Percentiles rank a stretch among this genome's conserved stretches.
Evolutionary conservation across 192 early-diverging fungal species (phyloP).

Genomic region (Backusella psychrophila): DNA sequence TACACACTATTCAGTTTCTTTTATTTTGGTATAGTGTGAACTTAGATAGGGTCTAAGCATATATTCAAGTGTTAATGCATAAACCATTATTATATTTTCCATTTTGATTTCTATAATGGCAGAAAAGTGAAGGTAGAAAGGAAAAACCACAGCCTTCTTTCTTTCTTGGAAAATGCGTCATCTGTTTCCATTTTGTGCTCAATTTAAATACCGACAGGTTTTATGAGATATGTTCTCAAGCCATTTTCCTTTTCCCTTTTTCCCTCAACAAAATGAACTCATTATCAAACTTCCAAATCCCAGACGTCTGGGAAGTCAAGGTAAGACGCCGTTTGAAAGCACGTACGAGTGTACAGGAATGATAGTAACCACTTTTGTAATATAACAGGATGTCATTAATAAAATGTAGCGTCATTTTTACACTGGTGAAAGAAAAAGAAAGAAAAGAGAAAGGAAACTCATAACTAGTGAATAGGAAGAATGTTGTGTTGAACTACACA

Average conservation of each 20-base stretch:
- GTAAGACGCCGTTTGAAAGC: neutral
- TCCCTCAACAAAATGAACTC: slow-evolving; percentile 16
- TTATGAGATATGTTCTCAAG: neutral
- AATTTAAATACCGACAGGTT: neutral
- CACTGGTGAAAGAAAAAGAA: neutral
- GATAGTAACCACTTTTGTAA: neutral
- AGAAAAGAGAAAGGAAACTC: neutral
- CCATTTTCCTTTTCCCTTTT: neutral
- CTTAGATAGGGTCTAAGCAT: too few relatives aligned
- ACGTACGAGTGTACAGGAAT: neutral
- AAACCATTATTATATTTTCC: too few relatives aligned
- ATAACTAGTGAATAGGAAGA: slow-evolving; percentile 48
- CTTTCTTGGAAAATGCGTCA: neutral
- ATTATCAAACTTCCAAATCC: slow-evolving; percentile 25
- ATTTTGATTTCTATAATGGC: neutral
- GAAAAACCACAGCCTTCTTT: neutral
- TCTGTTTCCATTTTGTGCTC: neutral
- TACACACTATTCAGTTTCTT: neutral
- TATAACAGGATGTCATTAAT: slow-evolving; percentile 39
- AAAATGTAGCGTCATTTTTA: slow-evolving; percentile 28
- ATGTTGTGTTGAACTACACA: slow-evolving; percentile 89
- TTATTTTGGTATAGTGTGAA: neutral
- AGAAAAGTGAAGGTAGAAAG: neutral
- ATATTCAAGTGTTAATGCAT: neutral
- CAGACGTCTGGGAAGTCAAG: slow-evolving; percentile 43